Base-by-base conservation (phyloP, 495 filamentous ascomycete species). In the Tuber microsphaerosporum region DNA sequence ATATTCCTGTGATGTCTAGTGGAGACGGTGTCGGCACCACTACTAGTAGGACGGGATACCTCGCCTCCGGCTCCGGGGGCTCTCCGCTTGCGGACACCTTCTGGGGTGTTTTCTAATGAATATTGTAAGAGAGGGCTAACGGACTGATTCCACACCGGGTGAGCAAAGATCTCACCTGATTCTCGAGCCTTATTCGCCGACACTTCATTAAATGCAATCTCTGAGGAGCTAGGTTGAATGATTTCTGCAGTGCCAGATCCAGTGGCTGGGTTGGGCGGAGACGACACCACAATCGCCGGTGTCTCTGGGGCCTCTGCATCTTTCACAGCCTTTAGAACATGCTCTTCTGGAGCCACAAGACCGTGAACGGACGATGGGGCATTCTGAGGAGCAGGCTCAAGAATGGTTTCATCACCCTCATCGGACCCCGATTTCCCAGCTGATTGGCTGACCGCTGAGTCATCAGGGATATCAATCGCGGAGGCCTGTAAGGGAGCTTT, bases 121-220 rank as follows among this genome's bases (percentile, higher is more conserved):
- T 79, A 82, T 81, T 82, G 81, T 82, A 82, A 82, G 81, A 82
- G 77, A 74, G 81, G 81, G 74, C 80, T 79, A 77, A 82, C 75
- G 73, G 81, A 82, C 73, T 82, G 72, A 72, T 82, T 82, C 81
- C 81, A 82, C 70, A 82, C 81, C 81, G 81, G 73, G 79, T 82
- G 80, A 76, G 81, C 74, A 72, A 82, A 82, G 73, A 82, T 79
- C 81, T 82, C 81, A 82, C 81, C 81, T 81, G 80, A 79, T 75
- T 79, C 77, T 79, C 73, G 77, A 70, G 39, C 61, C 31, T 70
- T 73, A 61, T 42, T 42, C n/a, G 76, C 51, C 22, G 73, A 75
- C 17, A 42, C 77, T 72, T 75, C 56, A 17, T 34, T 45, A 71
- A 61, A 46, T 12, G 43, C 70, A 78, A 65, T n/a, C 9, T 44